phyloP scores from a whole-genome alignment of 2,329 filamentous ascomycete species.

The Myriosclerotinia duriaeana region DNA sequence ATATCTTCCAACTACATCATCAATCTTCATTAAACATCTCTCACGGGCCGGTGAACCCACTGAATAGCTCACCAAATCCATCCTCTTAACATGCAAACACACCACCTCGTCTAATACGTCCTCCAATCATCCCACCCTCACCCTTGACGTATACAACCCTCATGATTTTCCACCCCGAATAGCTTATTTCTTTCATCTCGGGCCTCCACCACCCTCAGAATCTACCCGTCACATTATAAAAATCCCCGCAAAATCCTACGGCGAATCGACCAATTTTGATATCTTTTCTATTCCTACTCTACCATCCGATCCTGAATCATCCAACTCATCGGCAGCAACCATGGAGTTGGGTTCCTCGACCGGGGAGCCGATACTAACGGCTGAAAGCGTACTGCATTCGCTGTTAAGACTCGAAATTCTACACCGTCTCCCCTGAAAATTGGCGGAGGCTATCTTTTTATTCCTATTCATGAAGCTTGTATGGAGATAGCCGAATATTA shows the following conservation, averaged over 20 bases:
- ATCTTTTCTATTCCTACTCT: not conserved
- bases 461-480: not conserved
- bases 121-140: not conserved
- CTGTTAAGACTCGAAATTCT: not conserved
- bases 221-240: not conserved
- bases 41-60: not conserved
- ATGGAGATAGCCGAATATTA: not conserved
- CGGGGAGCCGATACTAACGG: not conserved
- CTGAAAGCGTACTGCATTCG: not conserved
- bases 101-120: too few species aligned
- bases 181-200: not conserved
- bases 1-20: not conserved
- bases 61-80: not conserved
- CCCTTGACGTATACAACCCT: not conserved
- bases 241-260: not conserved
- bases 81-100: not conserved
- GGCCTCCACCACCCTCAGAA: not conserved
- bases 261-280: not conserved
- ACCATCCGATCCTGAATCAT: not conserved
- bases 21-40: not conserved
- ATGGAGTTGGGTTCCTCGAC: not conserved
- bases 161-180: not conserved
- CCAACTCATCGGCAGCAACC: not conserved
- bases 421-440: not conserved
- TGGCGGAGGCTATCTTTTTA: not conserved